These are phyloP conservation scores for Cymbopogon flexuosus DNA, from an alignment of 202 grass and related monocot species.

Conservation along the genomic window DNA sequence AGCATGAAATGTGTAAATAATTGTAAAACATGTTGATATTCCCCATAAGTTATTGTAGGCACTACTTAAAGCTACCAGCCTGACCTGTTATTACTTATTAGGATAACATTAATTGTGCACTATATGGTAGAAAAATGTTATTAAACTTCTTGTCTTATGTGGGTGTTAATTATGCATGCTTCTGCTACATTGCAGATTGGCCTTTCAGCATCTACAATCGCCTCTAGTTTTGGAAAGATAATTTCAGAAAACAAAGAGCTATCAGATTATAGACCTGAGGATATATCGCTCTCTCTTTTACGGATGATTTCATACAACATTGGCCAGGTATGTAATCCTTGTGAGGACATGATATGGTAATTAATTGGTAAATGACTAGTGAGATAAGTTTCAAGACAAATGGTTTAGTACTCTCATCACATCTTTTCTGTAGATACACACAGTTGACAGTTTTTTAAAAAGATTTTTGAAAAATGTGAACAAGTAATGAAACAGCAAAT, in stretches of 20 bases:
- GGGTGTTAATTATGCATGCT: slow-evolving; percentile 29
- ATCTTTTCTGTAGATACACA: slow-evolving; percentile 1
- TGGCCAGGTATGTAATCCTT: slow-evolving; percentile 65
- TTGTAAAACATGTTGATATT: slow-evolving; percentile 28
- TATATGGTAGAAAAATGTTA: slow-evolving; percentile 13
- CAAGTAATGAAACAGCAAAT: background rate
- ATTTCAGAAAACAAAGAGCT: slow-evolving; percentile 94
- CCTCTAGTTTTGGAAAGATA: slow-evolving; percentile 94
- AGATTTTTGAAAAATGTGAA: slow-evolving; percentile 22
- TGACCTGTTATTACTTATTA: slow-evolving; percentile 2
- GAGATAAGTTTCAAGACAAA: background rate
- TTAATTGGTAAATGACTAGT: background rate
- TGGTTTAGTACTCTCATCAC: background rate
- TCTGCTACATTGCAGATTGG: slow-evolving; percentile 64
- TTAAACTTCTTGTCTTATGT: slow-evolving; percentile 7
- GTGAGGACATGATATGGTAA: background rate
- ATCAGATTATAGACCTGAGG: slow-evolving; percentile 87
- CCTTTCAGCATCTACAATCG: slow-evolving; percentile 92
- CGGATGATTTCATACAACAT: slow-evolving; percentile 99
- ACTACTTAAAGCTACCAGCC: slow-evolving; percentile 3
- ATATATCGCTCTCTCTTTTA: slow-evolving; percentile 94
- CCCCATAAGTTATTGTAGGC: background rate
- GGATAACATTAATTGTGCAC: background rate
- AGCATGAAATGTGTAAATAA: slow-evolving; percentile 1
- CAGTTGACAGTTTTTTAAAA: background rate